Percentiles rank a stretch among this genome's conserved stretches.
These are phyloP conservation scores for Aspergillus olivimuriae DNA, from an alignment of 495 filamentous ascomycete genomes.

Conservation along the genomic window DNA sequence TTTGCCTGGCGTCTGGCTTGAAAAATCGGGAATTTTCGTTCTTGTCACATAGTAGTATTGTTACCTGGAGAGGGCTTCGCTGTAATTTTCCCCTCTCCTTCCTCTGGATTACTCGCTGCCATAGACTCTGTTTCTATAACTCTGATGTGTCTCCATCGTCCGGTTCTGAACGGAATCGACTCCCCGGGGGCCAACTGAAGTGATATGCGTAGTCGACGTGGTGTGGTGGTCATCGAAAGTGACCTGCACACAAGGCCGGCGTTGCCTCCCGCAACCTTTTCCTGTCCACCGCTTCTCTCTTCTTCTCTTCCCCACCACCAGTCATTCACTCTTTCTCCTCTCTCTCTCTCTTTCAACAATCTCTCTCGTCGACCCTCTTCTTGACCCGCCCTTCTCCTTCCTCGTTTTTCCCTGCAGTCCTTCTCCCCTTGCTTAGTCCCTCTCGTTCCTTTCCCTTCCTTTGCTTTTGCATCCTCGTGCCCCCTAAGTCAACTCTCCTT, in stretches of 20 bases:
- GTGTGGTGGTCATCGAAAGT: constrained; percentile 10
- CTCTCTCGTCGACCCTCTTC: constrained; percentile 27
- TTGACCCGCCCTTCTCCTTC: constrained; percentile 16
- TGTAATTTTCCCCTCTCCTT: background rate
- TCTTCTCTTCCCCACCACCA: constrained; percentile 31
- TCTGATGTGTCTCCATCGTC: no score
- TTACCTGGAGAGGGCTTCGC: no score
- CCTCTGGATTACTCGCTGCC: background rate
- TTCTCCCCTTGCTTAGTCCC: constrained; percentile 18
- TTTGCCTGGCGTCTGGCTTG: constrained; percentile 20
- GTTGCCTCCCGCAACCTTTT: constrained; percentile 41
- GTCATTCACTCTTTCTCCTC: constrained; percentile 13
- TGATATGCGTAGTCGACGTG: background rate
- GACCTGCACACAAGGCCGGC: constrained; percentile 26
- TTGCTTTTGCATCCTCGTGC: constrained; percentile 15
- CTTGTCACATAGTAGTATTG: constrained; percentile 1
- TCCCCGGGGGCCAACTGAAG: no score
- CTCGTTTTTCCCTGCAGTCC: constrained; percentile 7
- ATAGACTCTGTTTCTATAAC: background rate
- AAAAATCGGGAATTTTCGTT: constrained; percentile 1
- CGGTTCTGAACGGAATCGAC: no score
- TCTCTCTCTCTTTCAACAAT: constrained; percentile 30
- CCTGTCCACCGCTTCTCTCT: constrained; percentile 38
- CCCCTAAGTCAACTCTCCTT: constrained; percentile 10
- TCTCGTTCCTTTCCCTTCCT: constrained; percentile 10